A percentile compares a stretch with the other conserved stretches of the same genome.
Evolutionary conservation across 179 eudicot genomes (phyloP).

Genomic region (Pouteria campechiana): DNA sequence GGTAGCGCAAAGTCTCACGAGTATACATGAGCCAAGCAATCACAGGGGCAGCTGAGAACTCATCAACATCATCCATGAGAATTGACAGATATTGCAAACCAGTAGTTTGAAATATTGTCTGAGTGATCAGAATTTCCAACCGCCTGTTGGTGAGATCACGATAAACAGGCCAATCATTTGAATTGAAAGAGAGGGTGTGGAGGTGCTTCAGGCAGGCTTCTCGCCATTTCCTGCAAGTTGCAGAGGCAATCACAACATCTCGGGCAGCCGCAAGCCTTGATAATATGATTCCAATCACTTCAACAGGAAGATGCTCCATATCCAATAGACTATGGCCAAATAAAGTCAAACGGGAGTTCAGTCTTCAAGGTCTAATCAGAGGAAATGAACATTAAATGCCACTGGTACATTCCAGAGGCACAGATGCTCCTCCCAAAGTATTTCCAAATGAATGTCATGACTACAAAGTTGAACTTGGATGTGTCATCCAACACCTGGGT

Average conservation of each 20-base stretch:
- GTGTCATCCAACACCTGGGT: too few relatives aligned
- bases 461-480: too few relatives aligned
- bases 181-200: constrained; percentile 59
- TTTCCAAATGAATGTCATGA: too few relatives aligned
- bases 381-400: too few relatives aligned
- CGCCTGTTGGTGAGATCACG: constrained; percentile 41
- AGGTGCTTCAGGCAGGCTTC: constrained; percentile 74
- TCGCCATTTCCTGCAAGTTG: constrained; percentile 79
- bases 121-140: constrained; percentile 73
- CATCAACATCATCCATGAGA: constrained; percentile 75
- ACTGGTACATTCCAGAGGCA: too few relatives aligned
- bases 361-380: too few relatives aligned
- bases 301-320: constrained; percentile 80
- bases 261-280: constrained; percentile 68
- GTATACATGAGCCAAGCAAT: constrained; percentile 91
- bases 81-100: constrained; percentile 67
- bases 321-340: background rate
- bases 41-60: constrained; percentile 78
- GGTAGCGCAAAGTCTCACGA: constrained; percentile 49
- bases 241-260: constrained; percentile 75
- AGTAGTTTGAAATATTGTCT: constrained; percentile 67
- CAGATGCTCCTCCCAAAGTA: too few relatives aligned
- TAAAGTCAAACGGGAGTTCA: too few relatives aligned
- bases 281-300: constrained; percentile 78
- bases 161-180: constrained; percentile 60